Conservation (phyloP, 495 filamentous ascomycete species). For the Amphirosellinia nigrospora region DNA sequence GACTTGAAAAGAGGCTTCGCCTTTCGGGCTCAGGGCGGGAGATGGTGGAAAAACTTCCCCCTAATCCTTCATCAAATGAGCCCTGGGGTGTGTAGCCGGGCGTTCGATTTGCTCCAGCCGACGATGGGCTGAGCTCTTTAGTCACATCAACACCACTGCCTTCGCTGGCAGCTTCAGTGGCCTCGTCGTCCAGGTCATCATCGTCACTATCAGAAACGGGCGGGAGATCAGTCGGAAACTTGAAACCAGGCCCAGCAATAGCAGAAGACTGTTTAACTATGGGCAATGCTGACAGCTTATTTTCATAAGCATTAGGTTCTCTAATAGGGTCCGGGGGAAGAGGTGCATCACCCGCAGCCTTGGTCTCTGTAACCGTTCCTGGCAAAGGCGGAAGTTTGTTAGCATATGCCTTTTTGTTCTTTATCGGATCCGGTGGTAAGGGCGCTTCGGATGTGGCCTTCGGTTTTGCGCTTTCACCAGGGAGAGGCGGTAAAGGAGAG, state of each 20-base stretch:
- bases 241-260: constrained; percentile 35
- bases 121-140: constrained; percentile 68
- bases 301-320: constrained; percentile 32
- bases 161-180: constrained; percentile 56
- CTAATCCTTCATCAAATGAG: constrained; percentile 65
- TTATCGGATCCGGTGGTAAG: constrained; percentile 51
- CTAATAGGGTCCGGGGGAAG: constrained; percentile 39
- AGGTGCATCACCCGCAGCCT: constrained; percentile 32
- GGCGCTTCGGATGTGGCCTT: constrained; percentile 43
- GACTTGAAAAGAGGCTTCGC: constrained; percentile 63
- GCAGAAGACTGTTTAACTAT: constrained; percentile 29
- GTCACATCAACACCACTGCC: constrained; percentile 69
- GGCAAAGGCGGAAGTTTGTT: constrained; percentile 49
- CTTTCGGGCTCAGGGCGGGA: constrained; percentile 50
- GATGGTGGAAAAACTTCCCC: constrained; percentile 51
- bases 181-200: constrained; percentile 51
- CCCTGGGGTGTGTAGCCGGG: constrained; percentile 67
- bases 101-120: constrained; percentile 55
- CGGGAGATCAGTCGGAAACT: constrained; percentile 37
- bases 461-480: constrained; percentile 32
- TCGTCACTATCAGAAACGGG: constrained; percentile 45
- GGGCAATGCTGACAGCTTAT: constrained; percentile 31
- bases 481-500: constrained; percentile 49
- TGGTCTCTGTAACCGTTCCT: constrained; percentile 31
- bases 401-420: constrained; percentile 42